Evolutionary conservation across 441 rosid genomes (phyloP).

Genomic region (Mallotus japonicus): DNA sequence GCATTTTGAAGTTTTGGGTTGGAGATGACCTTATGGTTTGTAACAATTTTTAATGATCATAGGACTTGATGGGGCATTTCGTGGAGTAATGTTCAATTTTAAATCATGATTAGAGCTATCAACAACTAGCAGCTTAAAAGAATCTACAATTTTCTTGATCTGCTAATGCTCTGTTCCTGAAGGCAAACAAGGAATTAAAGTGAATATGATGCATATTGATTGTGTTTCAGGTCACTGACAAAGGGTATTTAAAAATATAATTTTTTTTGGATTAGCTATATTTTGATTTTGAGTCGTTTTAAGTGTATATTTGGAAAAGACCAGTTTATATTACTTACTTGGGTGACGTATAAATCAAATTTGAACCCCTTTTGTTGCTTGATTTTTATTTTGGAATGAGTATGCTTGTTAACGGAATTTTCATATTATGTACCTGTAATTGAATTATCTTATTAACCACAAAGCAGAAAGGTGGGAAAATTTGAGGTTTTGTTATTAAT

Average conservation of each 20-base stretch:
- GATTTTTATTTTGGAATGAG: too few species aligned
- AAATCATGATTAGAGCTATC: too few species aligned
- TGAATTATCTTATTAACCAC: background rate
- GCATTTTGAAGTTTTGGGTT: too few species aligned
- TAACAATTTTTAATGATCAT: too few species aligned
- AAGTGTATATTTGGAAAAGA: too few species aligned
- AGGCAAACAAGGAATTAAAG: background rate
- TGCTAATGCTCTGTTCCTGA: too few species aligned
- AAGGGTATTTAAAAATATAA: background rate
- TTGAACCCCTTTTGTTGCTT: background rate
- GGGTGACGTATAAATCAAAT: background rate
- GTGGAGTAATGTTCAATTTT: too few species aligned
- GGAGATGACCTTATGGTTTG: too few species aligned
- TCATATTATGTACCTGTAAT: too few species aligned
- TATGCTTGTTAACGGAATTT: background rate
- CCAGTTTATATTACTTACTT: background rate
- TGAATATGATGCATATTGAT: background rate
- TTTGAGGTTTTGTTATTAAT: background rate
- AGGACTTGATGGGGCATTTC: too few species aligned
- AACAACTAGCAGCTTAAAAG: too few species aligned
- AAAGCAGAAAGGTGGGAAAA: background rate
- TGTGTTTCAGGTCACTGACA: background rate
- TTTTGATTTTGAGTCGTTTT: background rate
- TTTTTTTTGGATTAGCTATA: background rate
- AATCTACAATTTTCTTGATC: too few species aligned